These are phyloP conservation scores for Zizania palustris DNA, from an alignment of 202 grass and related monocot species.

Conservation along the genomic window DNA sequence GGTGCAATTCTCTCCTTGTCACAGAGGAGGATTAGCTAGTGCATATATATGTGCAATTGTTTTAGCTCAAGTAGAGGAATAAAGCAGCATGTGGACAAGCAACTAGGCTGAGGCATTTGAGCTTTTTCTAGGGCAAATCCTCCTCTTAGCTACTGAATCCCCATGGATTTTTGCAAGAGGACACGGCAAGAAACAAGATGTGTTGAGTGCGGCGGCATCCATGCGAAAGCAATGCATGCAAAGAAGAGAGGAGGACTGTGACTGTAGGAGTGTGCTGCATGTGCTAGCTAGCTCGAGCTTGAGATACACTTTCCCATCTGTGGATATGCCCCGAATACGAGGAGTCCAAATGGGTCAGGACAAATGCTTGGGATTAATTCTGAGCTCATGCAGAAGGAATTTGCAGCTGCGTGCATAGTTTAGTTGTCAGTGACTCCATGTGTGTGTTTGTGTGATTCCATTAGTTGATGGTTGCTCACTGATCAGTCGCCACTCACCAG, in stretches of 20 bases:
- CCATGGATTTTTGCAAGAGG: conserved; percentile 46
- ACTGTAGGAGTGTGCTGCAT: conserved; percentile 56
- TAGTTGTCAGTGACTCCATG: conserved; percentile 15
- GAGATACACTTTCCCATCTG: conserved; percentile 52
- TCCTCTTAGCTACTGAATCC: conserved; percentile 62
- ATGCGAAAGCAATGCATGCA: conserved; percentile 48
- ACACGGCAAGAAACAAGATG: conserved; percentile 59
- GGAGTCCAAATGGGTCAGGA: conserved; percentile 66
- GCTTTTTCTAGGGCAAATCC: conserved; percentile 85
- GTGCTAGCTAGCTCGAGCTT: conserved; percentile 59
- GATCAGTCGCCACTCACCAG: neutral
- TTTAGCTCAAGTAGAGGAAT: conserved; percentile 48
- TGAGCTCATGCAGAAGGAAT: conserved; percentile 61
- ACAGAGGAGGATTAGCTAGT: conserved; percentile 32
- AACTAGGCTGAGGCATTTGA: conserved; percentile 68
- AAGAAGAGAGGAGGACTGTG: conserved; percentile 9
- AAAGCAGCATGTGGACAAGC: conserved; percentile 65
- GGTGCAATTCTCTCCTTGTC: conserved; percentile 58
- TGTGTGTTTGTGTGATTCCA: conserved; percentile 20
- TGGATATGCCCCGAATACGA: conserved; percentile 70
- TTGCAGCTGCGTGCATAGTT: conserved; percentile 27
- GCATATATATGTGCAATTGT: conserved; percentile 20
- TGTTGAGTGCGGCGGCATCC: conserved; percentile 28
- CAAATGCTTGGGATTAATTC: conserved; percentile 69
- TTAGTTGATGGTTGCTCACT: conserved; percentile 41